phyloP scores from a whole-genome alignment of 192 early-diverging fungal genomes.

The Rhizophagus sp. region DNA sequence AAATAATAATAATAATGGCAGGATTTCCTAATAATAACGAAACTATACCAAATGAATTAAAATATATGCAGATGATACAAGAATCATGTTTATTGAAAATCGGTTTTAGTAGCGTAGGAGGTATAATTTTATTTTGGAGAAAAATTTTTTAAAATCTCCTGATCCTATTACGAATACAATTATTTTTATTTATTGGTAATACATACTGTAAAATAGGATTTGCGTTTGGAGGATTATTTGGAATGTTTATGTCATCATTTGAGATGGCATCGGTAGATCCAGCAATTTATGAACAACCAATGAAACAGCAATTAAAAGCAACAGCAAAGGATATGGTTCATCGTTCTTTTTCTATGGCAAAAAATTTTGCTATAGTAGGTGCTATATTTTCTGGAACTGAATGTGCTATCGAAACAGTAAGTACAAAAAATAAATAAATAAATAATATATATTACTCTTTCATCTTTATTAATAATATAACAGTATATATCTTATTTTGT shows the following conservation, averaged over 20 bases:
- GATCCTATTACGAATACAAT: background rate
- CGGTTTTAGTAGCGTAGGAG: constrained; percentile 67
- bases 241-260: constrained; percentile 89
- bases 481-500: background rate
- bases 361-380: constrained; percentile 91
- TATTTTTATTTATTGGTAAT: background rate
- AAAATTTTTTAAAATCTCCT: background rate
- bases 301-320: constrained; percentile 81
- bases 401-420: constrained; percentile 89
- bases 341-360: constrained; percentile 80
- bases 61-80: constrained; percentile 29
- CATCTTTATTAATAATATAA: no score
- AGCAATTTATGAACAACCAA: constrained; percentile 65
- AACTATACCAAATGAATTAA: background rate
- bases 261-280: constrained; percentile 77
- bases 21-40: background rate
- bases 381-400: constrained; percentile 92
- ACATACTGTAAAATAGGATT: constrained; percentile 64
- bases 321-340: constrained; percentile 89
- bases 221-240: constrained; percentile 86
- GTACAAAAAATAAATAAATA: constrained; percentile 11
- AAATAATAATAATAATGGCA: background rate
- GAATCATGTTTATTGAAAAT: constrained; percentile 79
- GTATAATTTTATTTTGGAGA: constrained; percentile 32
- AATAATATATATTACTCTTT: no score